Base-by-base conservation (phyloP, 352 stramenopile genomes). In the Phytophthora multivora region DNA sequence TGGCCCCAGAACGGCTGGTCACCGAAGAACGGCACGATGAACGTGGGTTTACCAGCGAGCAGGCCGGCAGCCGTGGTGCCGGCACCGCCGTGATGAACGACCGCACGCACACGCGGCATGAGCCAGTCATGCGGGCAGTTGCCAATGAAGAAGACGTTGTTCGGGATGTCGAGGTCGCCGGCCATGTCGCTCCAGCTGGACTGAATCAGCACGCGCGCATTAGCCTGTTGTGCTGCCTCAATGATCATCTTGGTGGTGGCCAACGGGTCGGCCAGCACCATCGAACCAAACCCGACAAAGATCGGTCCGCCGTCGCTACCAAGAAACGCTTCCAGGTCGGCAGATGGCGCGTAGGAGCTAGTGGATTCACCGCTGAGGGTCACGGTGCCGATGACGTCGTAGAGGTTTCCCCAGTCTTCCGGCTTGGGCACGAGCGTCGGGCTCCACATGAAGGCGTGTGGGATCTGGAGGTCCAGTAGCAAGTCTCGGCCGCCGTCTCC, bases 11-110 rank as follows among this genome's bases (percentile, higher is more conserved):
- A 97, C 28, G 77, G 84, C 60, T 98, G 93, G 63, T 98, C 93
- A 13, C 87, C 90, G 71, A 98, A 98, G 57, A 98, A 98, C n/a
- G 93, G 93, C 55, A 91, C 90, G n/a, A 98, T 83, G 57, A 97
- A 89, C 8, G 90, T 98, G 5, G 93, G 91, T 23, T 97, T 90
- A 2, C 89, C 90, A 23, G 85, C 86, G 15, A 92, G 43, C 7
- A 98, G 61, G 25, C 90, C 93, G 6, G 90, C 88, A 4, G 59
- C 59, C 8, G 59, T 67, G 3, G 59, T 67, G 2, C 59, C 59
- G 6, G 59, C 59, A 8, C 51, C 59, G 7, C 59, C 59, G 15
- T 67, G 59, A 25, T 67, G 59, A 13, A 67, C 41, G 0, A 63
- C 59, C 1, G 59, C 59, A 18, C 33, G 63, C 21, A 67, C 59